These are phyloP conservation scores for Limnanthes douglasii DNA, from an alignment of 345 rosid genomes.

Conservation along the genomic window DNA sequence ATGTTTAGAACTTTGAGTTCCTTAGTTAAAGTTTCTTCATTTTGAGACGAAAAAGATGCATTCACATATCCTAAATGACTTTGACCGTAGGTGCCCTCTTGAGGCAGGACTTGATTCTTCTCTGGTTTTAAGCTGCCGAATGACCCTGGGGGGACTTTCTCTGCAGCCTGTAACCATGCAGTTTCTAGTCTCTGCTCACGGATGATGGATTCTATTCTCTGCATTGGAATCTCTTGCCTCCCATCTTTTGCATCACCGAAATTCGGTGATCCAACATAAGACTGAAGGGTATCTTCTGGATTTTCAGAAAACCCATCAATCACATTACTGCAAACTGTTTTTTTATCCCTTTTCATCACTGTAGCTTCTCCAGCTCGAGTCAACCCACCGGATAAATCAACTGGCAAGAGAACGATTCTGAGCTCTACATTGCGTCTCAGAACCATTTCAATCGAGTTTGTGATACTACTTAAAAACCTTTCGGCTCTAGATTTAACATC, in stretches of 20 bases:
- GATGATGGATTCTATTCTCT: conserved; percentile 88
- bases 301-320: conserved; percentile 17
- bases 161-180: conserved; percentile 92
- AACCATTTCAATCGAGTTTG: conserved; percentile 82
- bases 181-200: conserved; percentile 89
- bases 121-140: conserved; percentile 50
- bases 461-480: conserved; percentile 86
- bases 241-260: conserved; percentile 16
- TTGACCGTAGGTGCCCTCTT: conserved; percentile 40
- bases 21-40: conserved; percentile 56
- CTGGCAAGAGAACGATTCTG: conserved; percentile 54
- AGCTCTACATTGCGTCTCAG: conserved; percentile 73
- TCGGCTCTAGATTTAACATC: conserved; percentile 74
- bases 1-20: conserved; percentile 59
- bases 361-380: conserved; percentile 14
- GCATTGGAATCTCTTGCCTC: conserved; percentile 53
- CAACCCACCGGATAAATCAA: conserved; percentile 20
- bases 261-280: conserved; percentile 17
- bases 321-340: conserved; percentile 8
- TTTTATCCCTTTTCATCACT: conserved; percentile 27
- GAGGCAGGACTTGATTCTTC: conserved; percentile 85
- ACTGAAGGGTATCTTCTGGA: conserved; percentile 11
- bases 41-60: conserved; percentile 39
- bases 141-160: conserved; percentile 68
- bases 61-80: conserved; percentile 29